phyloP scores from a whole-genome alignment of 2,329 filamentous ascomycete genomes.

The Cladosporium oxysporum region DNA sequence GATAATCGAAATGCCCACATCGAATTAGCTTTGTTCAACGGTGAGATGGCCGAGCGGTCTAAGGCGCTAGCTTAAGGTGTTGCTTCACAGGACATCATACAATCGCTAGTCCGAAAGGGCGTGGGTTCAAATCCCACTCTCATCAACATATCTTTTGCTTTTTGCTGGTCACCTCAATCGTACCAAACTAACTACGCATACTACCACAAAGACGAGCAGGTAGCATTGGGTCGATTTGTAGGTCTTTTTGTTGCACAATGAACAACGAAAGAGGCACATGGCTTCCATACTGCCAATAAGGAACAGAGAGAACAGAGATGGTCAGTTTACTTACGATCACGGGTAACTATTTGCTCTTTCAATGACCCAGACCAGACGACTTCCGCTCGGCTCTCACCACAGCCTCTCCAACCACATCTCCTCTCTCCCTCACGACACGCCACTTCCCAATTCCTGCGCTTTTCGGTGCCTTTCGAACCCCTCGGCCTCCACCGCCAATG shows the following conservation, averaged over 20 bases:
- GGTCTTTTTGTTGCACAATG: background rate
- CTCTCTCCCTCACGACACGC: slow-evolving; percentile 64
- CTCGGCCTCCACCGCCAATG: slow-evolving; percentile 74
- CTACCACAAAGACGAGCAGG: too few relatives aligned
- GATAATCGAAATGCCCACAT: background rate
- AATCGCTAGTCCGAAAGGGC: slow-evolving; percentile 31
- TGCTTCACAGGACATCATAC: background rate
- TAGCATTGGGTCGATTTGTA: too few relatives aligned
- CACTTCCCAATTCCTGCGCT: slow-evolving; percentile 71
- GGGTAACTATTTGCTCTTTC: background rate
- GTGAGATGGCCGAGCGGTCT: slow-evolving; percentile 22
- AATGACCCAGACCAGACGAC: background rate
- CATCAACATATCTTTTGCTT: slow-evolving; percentile 19
- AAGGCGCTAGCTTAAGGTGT: slow-evolving; percentile 20
- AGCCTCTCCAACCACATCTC: slow-evolving; percentile 69
- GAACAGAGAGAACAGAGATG: background rate
- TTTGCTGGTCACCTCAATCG: background rate
- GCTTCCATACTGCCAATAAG: background rate
- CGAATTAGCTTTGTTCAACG: slow-evolving; percentile 6
- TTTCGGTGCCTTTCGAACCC: slow-evolving; percentile 61
- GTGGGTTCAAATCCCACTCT: slow-evolving; percentile 21
- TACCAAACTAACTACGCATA: too few relatives aligned
- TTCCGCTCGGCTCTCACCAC: slow-evolving; percentile 49
- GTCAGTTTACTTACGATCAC: background rate
- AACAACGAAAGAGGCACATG: background rate